These are phyloP conservation scores for Candida rishiriensis DNA, from an alignment of 805 yeast genomes.

Conservation along the genomic window DNA sequence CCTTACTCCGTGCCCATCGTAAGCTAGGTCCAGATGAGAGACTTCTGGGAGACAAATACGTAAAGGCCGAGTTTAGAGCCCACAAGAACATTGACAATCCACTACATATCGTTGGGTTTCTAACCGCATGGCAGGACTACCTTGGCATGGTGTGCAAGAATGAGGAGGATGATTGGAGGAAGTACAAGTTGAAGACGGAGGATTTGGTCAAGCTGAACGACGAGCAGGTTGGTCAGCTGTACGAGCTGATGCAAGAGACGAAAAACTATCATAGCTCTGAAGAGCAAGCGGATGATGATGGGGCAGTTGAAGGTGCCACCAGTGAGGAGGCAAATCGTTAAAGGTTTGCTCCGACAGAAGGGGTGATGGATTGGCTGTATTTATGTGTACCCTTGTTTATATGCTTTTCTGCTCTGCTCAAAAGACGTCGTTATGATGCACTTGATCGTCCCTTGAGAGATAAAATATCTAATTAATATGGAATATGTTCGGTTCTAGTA, in stretches of 20 bases:
- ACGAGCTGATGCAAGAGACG: constrained; percentile 77
- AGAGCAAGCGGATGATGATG: constrained; percentile 4
- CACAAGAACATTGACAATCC: constrained; percentile 85
- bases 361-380: too few species aligned
- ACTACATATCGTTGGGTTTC: constrained; percentile 86
- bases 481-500: neutral
- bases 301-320: neutral
- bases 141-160: constrained; percentile 41
- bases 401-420: too few species aligned
- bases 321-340: neutral
- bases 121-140: constrained; percentile 92
- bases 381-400: too few species aligned
- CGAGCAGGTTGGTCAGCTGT: constrained; percentile 81
- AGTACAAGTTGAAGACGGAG: constrained; percentile 53
- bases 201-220: constrained; percentile 82
- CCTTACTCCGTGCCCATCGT: constrained; percentile 79
- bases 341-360: too few species aligned
- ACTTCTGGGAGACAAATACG: constrained; percentile 84
- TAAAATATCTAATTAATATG: neutral
- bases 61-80: constrained; percentile 81
- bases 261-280: constrained; percentile 19
- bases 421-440: too few species aligned
- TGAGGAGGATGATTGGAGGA: constrained; percentile 60
- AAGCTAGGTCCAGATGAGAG: constrained; percentile 64
- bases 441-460: too few species aligned